Evolutionary conservation across 257 asterid genomes (phyloP).

Genomic region (Anisodus acutangulus): DNA sequence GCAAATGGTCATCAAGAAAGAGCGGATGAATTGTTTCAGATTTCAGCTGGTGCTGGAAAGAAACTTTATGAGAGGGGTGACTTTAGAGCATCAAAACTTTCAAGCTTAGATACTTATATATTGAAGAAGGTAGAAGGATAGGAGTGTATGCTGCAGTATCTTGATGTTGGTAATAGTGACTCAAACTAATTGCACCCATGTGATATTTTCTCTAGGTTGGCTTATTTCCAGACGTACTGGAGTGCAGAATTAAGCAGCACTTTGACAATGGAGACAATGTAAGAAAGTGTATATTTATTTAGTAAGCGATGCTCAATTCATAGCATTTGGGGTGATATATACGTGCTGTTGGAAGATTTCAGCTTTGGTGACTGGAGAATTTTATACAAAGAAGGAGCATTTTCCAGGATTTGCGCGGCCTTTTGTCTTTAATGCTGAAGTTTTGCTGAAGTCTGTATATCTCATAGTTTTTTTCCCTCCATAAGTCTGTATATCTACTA

Average conservation of each 20-base stretch:
- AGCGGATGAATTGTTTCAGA: slow-evolving; percentile 60
- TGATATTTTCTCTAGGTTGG: slow-evolving; percentile 60
- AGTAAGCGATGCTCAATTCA: slow-evolving; percentile 36
- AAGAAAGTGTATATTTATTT: slow-evolving; percentile 44
- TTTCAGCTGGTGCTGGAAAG: slow-evolving; percentile 55
- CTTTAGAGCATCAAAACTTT: slow-evolving; percentile 70
- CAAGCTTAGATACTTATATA: slow-evolving; percentile 67
- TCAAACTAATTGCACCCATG: background rate
- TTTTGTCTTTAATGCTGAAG: slow-evolving; percentile 77
- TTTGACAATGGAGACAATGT: slow-evolving; percentile 89
- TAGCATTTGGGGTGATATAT: slow-evolving; percentile 48
- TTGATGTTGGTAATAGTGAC: slow-evolving; percentile 9
- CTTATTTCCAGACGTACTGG: slow-evolving; percentile 86
- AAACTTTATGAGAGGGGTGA: slow-evolving; percentile 78
- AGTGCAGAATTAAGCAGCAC: slow-evolving; percentile 75
- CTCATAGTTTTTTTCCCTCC: slow-evolving; percentile 28
- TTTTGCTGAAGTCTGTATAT: slow-evolving; percentile 69
- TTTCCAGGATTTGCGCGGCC: slow-evolving; percentile 99
- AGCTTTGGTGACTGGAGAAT: slow-evolving; percentile 94
- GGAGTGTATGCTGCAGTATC: background rate
- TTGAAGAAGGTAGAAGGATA: slow-evolving; percentile 62
- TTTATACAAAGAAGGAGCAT: slow-evolving; percentile 91
- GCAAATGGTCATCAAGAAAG: slow-evolving; percentile 52
- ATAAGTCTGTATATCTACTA: background rate
- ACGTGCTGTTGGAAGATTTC: slow-evolving; percentile 80